These are phyloP conservation scores for Pisolithus marmoratus DNA, from an alignment of 768 basidiomycete genomes.

Conservation along the genomic window DNA sequence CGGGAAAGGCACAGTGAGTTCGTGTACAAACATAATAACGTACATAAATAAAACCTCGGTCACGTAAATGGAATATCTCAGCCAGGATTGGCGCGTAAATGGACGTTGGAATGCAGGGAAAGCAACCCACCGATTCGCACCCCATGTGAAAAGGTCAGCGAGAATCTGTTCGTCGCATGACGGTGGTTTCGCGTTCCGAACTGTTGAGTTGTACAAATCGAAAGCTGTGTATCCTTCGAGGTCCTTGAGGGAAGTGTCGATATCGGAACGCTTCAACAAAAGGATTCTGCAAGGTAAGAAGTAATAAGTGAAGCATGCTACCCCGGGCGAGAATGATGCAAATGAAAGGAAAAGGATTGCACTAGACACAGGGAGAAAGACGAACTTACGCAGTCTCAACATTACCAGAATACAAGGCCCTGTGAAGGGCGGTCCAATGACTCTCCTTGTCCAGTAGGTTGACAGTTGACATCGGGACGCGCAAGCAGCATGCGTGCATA, in stretches of 20 bases:
- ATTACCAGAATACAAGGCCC: constrained; percentile 79
- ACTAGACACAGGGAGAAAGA: not conserved
- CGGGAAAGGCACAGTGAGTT: not conserved
- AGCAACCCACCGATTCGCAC: constrained; percentile 59
- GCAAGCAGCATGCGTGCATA: constrained; percentile 73
- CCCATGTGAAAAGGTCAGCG: constrained; percentile 82
- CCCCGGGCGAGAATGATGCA: not conserved
- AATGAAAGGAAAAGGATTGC: not conserved
- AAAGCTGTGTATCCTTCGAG: constrained; percentile 86
- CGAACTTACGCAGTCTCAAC: constrained; percentile 56
- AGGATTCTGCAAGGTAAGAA: constrained; percentile 49
- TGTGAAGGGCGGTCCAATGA: constrained; percentile 88
- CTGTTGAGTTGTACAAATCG: constrained; percentile 88
- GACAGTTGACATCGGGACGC: constrained; percentile 69
- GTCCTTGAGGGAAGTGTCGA: constrained; percentile 71
- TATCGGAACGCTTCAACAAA: constrained; percentile 69
- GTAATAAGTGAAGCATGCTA: not conserved
- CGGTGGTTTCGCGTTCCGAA: constrained; percentile 64
- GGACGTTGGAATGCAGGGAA: constrained; percentile 4
- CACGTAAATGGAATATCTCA: too few relatives aligned
- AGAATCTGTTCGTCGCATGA: constrained; percentile 24
- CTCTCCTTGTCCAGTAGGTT: constrained; percentile 80
- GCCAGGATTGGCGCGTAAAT: too few relatives aligned
- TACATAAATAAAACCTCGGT: too few relatives aligned
- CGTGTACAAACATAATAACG: too few relatives aligned